phyloP scores from a whole-genome alignment of 2,329 filamentous ascomycete species.

The Apiospora aurea region DNA sequence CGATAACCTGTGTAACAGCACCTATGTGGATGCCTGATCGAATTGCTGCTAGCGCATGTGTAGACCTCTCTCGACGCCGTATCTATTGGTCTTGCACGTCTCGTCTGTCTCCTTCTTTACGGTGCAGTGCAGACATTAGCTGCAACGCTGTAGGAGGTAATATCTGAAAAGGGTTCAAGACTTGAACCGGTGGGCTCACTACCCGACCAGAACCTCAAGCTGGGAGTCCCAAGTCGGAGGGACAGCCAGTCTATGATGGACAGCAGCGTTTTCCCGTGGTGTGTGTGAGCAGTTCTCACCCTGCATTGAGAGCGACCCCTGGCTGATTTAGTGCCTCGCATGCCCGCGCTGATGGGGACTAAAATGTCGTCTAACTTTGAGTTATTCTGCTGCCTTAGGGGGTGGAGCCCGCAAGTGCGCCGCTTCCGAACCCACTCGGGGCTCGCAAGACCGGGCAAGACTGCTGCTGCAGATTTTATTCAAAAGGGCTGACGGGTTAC shows the following conservation, averaged over 20 bases:
- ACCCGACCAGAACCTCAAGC: not conserved
- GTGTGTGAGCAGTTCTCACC: too few species aligned
- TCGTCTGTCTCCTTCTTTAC: not conserved
- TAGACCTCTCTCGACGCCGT: not conserved
- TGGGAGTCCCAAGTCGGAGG: not conserved
- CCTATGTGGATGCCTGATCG: not conserved
- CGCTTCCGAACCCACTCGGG: not conserved
- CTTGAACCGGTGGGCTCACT: not conserved
- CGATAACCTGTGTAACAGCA: not conserved
- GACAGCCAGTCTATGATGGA: not conserved
- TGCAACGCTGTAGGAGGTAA: too few species aligned
- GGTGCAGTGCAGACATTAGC: not conserved
- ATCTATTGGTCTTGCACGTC: not conserved
- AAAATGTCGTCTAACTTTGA: not conserved
- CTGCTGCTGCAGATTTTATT: not conserved
- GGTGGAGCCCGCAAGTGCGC: not conserved
- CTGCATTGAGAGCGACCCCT: not conserved
- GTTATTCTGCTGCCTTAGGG: conserved; percentile 19
- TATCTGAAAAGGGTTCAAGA: not conserved
- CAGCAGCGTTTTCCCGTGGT: too few species aligned
- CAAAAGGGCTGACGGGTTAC: not conserved
- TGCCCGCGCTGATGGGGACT: not conserved
- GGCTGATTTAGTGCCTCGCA: not conserved
- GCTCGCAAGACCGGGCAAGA: too few species aligned
- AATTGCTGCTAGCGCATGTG: not conserved